Percentiles rank a stretch among this genome's conserved stretches.
phyloP scores from a whole-genome alignment of 2,329 filamentous ascomycete species.

The Diaporthe batatas region DNA sequence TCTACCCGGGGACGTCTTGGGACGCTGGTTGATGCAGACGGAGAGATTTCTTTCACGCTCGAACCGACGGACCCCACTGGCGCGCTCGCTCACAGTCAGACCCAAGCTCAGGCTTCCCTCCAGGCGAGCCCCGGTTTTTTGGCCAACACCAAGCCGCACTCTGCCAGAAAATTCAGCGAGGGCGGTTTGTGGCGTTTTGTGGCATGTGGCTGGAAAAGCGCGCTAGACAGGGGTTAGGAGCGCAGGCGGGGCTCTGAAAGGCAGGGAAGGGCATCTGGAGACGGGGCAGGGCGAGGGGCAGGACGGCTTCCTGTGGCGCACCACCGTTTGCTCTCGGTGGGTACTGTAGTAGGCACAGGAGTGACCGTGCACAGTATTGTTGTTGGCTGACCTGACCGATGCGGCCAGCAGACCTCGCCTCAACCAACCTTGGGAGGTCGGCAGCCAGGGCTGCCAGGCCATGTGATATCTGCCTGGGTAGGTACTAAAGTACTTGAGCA shows the following conservation, averaged over 20 bases:
- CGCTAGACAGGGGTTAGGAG: slow-evolving; percentile 36
- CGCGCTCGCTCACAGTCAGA: slow-evolving; percentile 34
- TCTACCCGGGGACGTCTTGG: slow-evolving; percentile 40
- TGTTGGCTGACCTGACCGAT: neutral
- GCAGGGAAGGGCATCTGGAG: neutral
- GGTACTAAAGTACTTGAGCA: neutral
- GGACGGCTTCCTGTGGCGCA: slow-evolving; percentile 36
- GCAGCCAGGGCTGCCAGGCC: neutral
- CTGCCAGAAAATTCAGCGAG: slow-evolving; percentile 40
- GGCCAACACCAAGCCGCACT: slow-evolving; percentile 12
- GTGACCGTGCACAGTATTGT: no score
- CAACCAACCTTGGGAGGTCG: neutral
- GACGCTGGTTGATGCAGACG: slow-evolving; percentile 35
- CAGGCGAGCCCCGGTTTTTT: slow-evolving; percentile 15
- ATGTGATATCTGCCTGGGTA: neutral
- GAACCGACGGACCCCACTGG: slow-evolving; percentile 39
- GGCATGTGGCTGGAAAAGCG: slow-evolving; percentile 38
- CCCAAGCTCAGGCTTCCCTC: slow-evolving; percentile 1
- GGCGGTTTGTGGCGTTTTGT: slow-evolving; percentile 40
- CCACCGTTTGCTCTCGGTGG: neutral
- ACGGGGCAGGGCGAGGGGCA: neutral
- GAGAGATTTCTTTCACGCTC: slow-evolving; percentile 39
- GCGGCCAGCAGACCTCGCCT: neutral
- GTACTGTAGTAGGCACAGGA: neutral
- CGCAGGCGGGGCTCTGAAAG: neutral